Base-by-base conservation (phyloP, 1,284 basidiomycete species). In the Ganoderma multipileum region DNA sequence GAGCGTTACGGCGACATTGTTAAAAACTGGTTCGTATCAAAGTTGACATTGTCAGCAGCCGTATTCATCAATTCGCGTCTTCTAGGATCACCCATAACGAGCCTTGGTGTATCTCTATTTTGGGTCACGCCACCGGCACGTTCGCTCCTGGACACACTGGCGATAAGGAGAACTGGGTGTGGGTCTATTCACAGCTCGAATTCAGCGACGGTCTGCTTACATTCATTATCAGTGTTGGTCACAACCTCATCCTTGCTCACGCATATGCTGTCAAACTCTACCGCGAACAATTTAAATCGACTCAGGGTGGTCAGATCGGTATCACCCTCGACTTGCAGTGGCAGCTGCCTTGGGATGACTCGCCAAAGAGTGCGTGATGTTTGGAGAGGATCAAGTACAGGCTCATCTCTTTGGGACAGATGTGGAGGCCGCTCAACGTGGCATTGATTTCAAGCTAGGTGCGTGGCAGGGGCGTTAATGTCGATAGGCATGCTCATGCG, bases 101-200 rank as follows among this genome's bases (percentile, higher is more conserved):
- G 79, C 91, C 91, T 0, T 93, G 88, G 89, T 89, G 87, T 70
- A 81, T 90, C 64, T 85, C 91, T 7, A 83, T 88, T 28, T 82
- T 92, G 23, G 92, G 93, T 1, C 90, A 92, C 72, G 87, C 86
- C 8, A 81, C 84, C 30, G 91, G 89, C 16, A 80, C 85, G 1
- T 90, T 90, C 72, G 90, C 90, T 0, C 89, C 90, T 8, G 90
- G 91, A n/a, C 85, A 90, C 67, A 86, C 85, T 50, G 88, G 87
- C 72, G 82, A 90, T 75, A 89, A 85, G 0, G 92, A 94, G 76
- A 89, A 90, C 9, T 94, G 88, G 87, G 90, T 91, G 88, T 91
- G 71, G 57, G 88, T 79, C 11, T 2, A n/a, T 26, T 42, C 36
- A 28, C 26, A 14, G 23, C 57, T 12, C 20, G 23, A n/a, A 54